phyloP scores from a whole-genome alignment of 768 basidiomycete genomes.

The Boletus sensibilis region DNA sequence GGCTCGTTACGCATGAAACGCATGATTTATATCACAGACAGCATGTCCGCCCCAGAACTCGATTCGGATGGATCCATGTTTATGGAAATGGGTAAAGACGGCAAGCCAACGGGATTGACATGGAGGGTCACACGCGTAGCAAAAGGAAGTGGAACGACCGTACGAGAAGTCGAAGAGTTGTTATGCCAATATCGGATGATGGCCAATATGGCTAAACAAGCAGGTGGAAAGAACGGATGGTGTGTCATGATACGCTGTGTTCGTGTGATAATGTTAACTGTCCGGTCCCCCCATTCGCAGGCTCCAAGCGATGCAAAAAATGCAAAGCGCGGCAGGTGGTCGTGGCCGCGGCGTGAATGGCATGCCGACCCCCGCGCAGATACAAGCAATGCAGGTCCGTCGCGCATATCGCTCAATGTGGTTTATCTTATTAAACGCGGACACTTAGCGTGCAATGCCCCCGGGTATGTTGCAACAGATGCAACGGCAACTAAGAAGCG shows the following conservation, averaged over 20 bases:
- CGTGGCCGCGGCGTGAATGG: slow-evolving; percentile 85
- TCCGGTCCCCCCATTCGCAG: slow-evolving; percentile 32
- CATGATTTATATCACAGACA: slow-evolving; percentile 98
- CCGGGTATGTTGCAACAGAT: slow-evolving; percentile 95
- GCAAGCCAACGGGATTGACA: slow-evolving; percentile 82
- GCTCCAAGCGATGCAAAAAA: slow-evolving; percentile 88
- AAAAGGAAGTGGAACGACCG: slow-evolving; percentile 88
- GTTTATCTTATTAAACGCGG: slow-evolving; percentile 6
- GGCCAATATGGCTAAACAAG: slow-evolving; percentile 98
- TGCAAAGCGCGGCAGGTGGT: slow-evolving; percentile 84
- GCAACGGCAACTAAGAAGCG: slow-evolving; percentile 75
- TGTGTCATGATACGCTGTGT: slow-evolving; percentile 32
- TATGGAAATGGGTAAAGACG: slow-evolving; percentile 80
- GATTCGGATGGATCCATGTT: slow-evolving; percentile 94
- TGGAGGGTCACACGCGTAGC: slow-evolving; percentile 91
- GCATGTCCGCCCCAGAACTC: slow-evolving; percentile 91
- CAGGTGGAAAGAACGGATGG: slow-evolving; percentile 97
- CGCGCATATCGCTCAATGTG: background rate
- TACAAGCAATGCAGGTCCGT: slow-evolving; percentile 89
- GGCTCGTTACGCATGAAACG: slow-evolving; percentile 88
- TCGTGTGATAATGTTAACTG: slow-evolving; percentile 5
- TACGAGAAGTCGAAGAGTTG: slow-evolving; percentile 97
- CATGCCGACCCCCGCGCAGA: slow-evolving; percentile 90
- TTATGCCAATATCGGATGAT: slow-evolving; percentile 98
- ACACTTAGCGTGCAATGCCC: slow-evolving; percentile 78